These are phyloP conservation scores for Nicotiana attenuata DNA, from an alignment of 257 asterid genomes.

Conservation along the genomic window DNA sequence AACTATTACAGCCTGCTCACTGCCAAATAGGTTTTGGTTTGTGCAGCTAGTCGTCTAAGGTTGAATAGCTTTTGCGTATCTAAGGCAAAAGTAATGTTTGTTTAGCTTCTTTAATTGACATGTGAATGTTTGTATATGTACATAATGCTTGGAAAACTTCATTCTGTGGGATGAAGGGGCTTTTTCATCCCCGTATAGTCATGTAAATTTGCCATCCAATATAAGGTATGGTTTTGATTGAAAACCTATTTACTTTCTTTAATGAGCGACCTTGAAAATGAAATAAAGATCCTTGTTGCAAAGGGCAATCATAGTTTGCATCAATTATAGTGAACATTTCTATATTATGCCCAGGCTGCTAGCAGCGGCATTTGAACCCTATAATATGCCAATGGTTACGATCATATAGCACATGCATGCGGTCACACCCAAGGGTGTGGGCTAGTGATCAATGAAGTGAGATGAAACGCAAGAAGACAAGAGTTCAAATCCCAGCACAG, in stretches of 20 bases:
- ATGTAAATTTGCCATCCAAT: constrained; percentile 7
- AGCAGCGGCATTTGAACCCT: background rate
- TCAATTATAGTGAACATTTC: background rate
- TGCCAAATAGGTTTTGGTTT: background rate
- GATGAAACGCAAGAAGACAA: background rate
- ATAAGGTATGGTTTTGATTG: constrained; percentile 6
- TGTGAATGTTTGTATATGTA: constrained; percentile 4
- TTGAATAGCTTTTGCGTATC: background rate
- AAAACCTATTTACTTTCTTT: background rate
- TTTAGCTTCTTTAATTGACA: background rate
- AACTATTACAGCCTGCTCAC: constrained; percentile 7
- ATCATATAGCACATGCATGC: background rate
- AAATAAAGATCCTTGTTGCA: constrained; percentile 1
- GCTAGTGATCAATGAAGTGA: background rate
- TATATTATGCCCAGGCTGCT: background rate
- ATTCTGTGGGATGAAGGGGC: constrained; percentile 8
- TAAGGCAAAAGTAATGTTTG: constrained; percentile 1
- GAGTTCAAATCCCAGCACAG: background rate
- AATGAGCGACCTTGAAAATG: background rate
- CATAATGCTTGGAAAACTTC: background rate
- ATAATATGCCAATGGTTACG: background rate
- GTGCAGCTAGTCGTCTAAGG: constrained; percentile 6
- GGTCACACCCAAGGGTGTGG: background rate
- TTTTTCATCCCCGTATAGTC: background rate
- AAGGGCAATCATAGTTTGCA: background rate